Percentiles rank a stretch among this genome's conserved stretches.
Conservation (phyloP, 2,329 filamentous ascomycete genomes). For the Aspergillus sp. region DNA sequence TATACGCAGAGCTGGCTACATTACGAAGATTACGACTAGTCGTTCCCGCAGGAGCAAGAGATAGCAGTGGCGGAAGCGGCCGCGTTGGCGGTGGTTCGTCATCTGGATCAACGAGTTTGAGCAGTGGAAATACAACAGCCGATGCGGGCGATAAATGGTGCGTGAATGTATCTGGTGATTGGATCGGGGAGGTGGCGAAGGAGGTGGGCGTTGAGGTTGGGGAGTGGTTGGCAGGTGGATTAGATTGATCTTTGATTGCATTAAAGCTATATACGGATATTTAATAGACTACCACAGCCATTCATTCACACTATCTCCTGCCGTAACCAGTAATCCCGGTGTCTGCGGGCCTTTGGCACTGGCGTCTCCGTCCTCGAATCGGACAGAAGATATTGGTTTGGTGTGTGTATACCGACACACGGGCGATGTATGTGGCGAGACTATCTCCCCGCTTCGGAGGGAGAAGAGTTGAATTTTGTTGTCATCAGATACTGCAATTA, state of each 20-base stretch:
- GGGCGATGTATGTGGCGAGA: constrained; percentile 17
- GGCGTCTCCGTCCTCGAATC: constrained; percentile 26
- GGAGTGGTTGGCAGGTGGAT: constrained; percentile 36
- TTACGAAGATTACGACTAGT: constrained; percentile 41
- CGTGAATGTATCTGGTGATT: constrained; percentile 42
- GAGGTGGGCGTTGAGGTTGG: constrained; percentile 41
- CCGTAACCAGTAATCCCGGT: constrained; percentile 29
- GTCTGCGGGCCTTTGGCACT: constrained; percentile 20
- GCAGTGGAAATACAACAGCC: constrained; percentile 29
- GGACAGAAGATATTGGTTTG: constrained; percentile 21
- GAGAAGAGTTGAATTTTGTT: constrained; percentile 32
- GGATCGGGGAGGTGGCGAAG: constrained; percentile 40
- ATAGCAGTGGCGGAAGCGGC: constrained; percentile 20
- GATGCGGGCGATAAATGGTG: constrained; percentile 43
- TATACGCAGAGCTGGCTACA: constrained; percentile 42
- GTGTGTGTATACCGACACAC: constrained; percentile 19
- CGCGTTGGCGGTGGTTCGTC: constrained; percentile 15
- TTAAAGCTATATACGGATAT: background rate
- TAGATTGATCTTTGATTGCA: constrained; percentile 20
- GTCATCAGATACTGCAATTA: constrained; percentile 24
- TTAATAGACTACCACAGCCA: constrained; percentile 28
- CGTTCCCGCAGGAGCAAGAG: constrained; percentile 33
- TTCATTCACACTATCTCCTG: constrained; percentile 28
- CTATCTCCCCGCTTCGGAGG: constrained; percentile 27
- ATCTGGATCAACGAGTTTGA: constrained; percentile 18